Evolutionary conservation across 2,329 filamentous ascomycete genomes (phyloP).

Genomic region (Exophiala xenobiotica): DNA sequence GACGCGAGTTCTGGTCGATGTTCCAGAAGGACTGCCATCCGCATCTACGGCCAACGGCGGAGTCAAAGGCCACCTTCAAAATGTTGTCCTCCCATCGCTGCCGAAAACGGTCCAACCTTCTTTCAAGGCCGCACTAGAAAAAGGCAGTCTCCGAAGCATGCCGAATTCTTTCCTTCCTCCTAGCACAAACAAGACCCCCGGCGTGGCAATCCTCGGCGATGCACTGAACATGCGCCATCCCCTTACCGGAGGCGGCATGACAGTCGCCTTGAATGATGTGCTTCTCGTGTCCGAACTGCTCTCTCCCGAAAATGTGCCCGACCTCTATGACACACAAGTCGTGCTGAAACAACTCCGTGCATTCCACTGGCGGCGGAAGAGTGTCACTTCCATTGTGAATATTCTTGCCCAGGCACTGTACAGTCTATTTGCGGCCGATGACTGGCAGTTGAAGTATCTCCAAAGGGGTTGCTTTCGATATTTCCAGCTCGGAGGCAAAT

Average conservation of each 20-base stretch:
- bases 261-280: slow-evolving; percentile 91
- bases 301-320: slow-evolving; percentile 64
- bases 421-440: slow-evolving; percentile 81
- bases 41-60: slow-evolving; percentile 75
- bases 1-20: slow-evolving; percentile 84
- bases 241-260: slow-evolving; percentile 96
- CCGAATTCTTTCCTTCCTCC: slow-evolving; percentile 93
- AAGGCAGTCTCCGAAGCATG: slow-evolving; percentile 82
- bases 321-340: slow-evolving; percentile 64
- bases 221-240: slow-evolving; percentile 99
- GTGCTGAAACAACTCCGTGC: slow-evolving; percentile 67
- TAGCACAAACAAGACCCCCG: slow-evolving; percentile 66
- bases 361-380: slow-evolving; percentile 88
- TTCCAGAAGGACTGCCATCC: slow-evolving; percentile 73
- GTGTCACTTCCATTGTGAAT: slow-evolving; percentile 83
- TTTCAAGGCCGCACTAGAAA: slow-evolving; percentile 73
- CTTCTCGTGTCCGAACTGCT: slow-evolving; percentile 74
- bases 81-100: slow-evolving; percentile 75
- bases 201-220: slow-evolving; percentile 82
- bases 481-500: slow-evolving; percentile 72
- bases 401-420: slow-evolving; percentile 96
- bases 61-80: slow-evolving; percentile 78
- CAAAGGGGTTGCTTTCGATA: slow-evolving; percentile 91
- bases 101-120: slow-evolving; percentile 70
- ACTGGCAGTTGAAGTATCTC: slow-evolving; percentile 68